These are phyloP conservation scores for Neurospora tetrasperma DNA, from an alignment of 495 filamentous ascomycete genomes.

Conservation along the genomic window DNA sequence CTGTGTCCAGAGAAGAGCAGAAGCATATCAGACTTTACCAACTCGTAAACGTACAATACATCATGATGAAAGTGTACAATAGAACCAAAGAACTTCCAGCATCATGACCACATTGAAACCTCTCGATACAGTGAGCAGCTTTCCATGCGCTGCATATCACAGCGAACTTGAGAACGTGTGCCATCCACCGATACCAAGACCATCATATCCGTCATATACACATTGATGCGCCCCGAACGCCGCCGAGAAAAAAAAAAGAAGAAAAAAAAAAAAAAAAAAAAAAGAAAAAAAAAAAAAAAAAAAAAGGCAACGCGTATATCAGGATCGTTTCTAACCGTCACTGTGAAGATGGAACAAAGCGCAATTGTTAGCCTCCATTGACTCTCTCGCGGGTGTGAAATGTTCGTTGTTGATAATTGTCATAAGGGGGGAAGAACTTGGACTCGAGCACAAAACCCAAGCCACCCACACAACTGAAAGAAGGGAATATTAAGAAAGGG, in stretches of 20 bases:
- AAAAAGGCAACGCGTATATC: background rate
- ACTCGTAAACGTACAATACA: background rate
- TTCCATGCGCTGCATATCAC: background rate
- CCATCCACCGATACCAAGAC: background rate
- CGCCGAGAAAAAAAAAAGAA: background rate
- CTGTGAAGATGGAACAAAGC: background rate
- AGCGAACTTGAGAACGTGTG: background rate
- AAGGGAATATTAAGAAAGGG: background rate
- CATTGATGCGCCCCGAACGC: background rate
- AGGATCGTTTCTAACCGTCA: background rate
- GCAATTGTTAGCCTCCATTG: background rate
- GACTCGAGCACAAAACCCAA: no score
- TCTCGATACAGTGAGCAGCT: background rate
- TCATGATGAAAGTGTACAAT: background rate
- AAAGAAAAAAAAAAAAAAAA: background rate
- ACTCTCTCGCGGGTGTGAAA: background rate
- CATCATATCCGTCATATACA: background rate
- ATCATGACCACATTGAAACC: background rate
- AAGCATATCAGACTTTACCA: background rate
- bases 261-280: no score
- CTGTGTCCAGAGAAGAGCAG: background rate
- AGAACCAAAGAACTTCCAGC: background rate
- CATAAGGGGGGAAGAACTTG: no score
- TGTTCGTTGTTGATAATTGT: no score
- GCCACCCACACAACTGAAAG: background rate